phyloP scores from a whole-genome alignment of 805 yeast genomes.

The Zygotorulaspora chibaensis region DNA sequence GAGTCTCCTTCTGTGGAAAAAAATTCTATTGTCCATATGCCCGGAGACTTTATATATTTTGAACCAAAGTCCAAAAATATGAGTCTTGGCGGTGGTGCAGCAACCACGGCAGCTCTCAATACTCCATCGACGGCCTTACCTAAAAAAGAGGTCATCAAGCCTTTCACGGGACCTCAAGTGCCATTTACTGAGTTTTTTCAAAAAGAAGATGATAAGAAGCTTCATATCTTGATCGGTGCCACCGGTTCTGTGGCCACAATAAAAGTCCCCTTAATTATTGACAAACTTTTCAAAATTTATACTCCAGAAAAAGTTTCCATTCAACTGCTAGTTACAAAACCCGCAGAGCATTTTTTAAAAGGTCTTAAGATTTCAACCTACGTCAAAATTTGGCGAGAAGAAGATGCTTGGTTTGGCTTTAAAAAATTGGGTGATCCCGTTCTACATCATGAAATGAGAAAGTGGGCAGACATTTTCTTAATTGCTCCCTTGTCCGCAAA shows the following conservation, averaged over 20 bases:
- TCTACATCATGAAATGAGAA: constrained; percentile 69
- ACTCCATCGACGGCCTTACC: constrained; percentile 36
- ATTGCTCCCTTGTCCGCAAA: constrained; percentile 80
- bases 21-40: constrained; percentile 34
- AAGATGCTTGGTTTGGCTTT: constrained; percentile 64
- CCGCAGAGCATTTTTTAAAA: constrained; percentile 65
- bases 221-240: constrained; percentile 86
- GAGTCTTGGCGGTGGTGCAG: constrained; percentile 1
- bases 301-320: constrained; percentile 70
- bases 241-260: constrained; percentile 97
- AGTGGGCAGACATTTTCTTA: constrained; percentile 79
- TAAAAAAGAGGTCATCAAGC: constrained; percentile 50
- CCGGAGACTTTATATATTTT: constrained; percentile 34
- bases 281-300: constrained; percentile 75
- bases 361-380: constrained; percentile 64
- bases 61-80: constrained; percentile 18
- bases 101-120: not conserved
- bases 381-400: constrained; percentile 81
- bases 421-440: constrained; percentile 66
- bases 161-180: constrained; percentile 50
- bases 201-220: constrained; percentile 73
- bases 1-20: constrained; percentile 24
- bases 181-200: constrained; percentile 71
- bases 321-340: constrained; percentile 76
- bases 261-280: constrained; percentile 85